Evolutionary conservation across 1,139 yeast genomes (phyloP), one percentile per base, ranked within the genome.

Genomic region (Yamadazyma diddensiae): DNA sequence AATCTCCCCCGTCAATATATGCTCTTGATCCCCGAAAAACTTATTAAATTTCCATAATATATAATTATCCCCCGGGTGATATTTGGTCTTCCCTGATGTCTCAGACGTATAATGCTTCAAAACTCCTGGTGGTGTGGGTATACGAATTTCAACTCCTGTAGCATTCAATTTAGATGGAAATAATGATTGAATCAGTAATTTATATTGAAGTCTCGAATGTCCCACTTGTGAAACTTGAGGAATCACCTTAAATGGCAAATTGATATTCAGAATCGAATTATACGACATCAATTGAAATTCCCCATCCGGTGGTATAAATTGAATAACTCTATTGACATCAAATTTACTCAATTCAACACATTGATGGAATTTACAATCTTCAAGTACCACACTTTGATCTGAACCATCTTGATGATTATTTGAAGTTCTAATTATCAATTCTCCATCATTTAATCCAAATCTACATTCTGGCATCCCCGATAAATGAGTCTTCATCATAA

Each of bases 271-370:
- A 11, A 50, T 41, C 57, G 69, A 34, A 73, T 73, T 68, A 39
- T 90, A 90, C 28, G 79, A 66, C 94, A 92, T 82, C 37, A 92
- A 71, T 53, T 88, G 95, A 55, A 87, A 87, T 36, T 80, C 82
- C 0, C 97, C 97, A 59, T 90, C 97, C 1, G 97, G 96, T 7
- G 96, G 96, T 21, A 84, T 80, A 52, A 86, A 86, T 15, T 92
- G 81, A 45, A 87, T 85, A 20, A 84, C 79, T 36, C 88, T 70
- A 49, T 83, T 90, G 41, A 75, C 76, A 50, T 86, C 95, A 56
- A 85, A 87, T 46, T 83, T 79, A 47, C 84, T 79, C 38, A 87
- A 65, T 41, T 94, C 75, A 15, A 86, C 96, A 60, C 95, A 86
- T 52, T 86, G 95, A 57, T 92, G 97, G 58, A 90, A 85, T 45